Evolutionary conservation across 1,284 basidiomycete genomes (phyloP).

Genomic region (Leccinum subrobustum): DNA sequence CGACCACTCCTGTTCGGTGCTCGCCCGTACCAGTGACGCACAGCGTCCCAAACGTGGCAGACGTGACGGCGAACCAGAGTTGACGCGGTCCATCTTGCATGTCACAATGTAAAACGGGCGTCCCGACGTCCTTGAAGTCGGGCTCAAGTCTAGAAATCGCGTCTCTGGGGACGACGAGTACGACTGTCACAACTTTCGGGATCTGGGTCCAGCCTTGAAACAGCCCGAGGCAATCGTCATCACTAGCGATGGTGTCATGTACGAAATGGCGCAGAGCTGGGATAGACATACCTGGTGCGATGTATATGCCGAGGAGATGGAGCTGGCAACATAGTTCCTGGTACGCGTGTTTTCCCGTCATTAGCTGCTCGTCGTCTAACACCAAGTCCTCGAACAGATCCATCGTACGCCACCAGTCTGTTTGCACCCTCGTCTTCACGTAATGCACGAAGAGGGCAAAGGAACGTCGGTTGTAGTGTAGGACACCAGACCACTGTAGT

Average conservation of each 20-base stretch:
- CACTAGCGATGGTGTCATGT: background rate
- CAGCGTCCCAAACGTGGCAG: slow-evolving; percentile 38
- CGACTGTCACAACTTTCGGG: slow-evolving; percentile 23
- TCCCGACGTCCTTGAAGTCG: slow-evolving; percentile 25
- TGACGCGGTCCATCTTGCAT: slow-evolving; percentile 20
- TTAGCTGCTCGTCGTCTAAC: slow-evolving; percentile 27
- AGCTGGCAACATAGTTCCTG: slow-evolving; percentile 44
- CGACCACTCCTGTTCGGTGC: slow-evolving; percentile 21
- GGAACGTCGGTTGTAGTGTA: slow-evolving; percentile 44
- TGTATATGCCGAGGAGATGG: slow-evolving; percentile 32
- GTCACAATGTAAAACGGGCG: slow-evolving; percentile 40
- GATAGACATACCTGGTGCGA: slow-evolving; percentile 5
- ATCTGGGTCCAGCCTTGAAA: slow-evolving; percentile 24
- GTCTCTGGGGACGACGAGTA: slow-evolving; percentile 27
- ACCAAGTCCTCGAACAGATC: slow-evolving; percentile 31
- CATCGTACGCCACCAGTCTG: slow-evolving; percentile 37
- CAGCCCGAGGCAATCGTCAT: background rate
- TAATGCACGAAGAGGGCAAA: slow-evolving; percentile 43
- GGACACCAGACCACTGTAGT: background rate
- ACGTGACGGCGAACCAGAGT: slow-evolving; percentile 39
- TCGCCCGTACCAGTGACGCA: slow-evolving; percentile 20
- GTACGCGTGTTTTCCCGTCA: slow-evolving; percentile 35
- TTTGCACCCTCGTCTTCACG: slow-evolving; percentile 34
- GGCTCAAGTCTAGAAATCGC: slow-evolving; percentile 19
- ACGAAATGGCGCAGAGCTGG: background rate